Base-by-base conservation (phyloP, 768 basidiomycete species). In the Dendrothele bispora region DNA sequence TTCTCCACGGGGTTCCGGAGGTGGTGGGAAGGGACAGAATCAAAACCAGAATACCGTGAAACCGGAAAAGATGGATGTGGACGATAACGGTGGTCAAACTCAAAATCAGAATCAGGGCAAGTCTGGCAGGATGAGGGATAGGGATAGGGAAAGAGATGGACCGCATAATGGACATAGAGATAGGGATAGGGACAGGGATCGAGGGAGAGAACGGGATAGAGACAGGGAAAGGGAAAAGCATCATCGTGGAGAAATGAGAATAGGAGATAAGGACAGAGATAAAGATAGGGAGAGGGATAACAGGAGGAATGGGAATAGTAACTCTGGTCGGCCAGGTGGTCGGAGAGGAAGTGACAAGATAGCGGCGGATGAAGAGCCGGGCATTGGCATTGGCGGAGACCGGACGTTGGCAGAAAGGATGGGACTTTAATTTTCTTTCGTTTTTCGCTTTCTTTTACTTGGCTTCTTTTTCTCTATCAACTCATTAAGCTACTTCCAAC, bases 361-460 rank as follows among this genome's bases (percentile, higher is more conserved):
- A 58, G 62, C 2, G 61, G 59, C 7, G 58, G 68, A 41, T 62
- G 73, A 59, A 63, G 73, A 61, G 58, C 57, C 46, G 70, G 61
- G 45, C 63, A 64, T 60, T 52, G 50, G 63, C 49, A 68, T 68
- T 53, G 66, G 71, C 53, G 72, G 71, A 37, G 84, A 87, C 73
- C 88, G 88, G 79, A 88, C 89, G 74, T 82, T 91, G 73, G 86
- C 84, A 65, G 87, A 91, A 67, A 73, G 89, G 60, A 79, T 91
- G 84, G 89, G 89, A 65, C 75, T 89, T 35, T 88, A 68, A 77
- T 57, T 38, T 37, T 43, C 50, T 44, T 47, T 25, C 47, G 25
- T 43, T 50, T 40, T 52, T 40, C 40, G 20, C n/a, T 38, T 51
- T 52, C 43, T 54, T 52, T 54, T 43, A 71, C 53, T 44, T 30